These are phyloP conservation scores for Solanum chacoense DNA, from an alignment of 305 asterid genomes.

Conservation along the genomic window DNA sequence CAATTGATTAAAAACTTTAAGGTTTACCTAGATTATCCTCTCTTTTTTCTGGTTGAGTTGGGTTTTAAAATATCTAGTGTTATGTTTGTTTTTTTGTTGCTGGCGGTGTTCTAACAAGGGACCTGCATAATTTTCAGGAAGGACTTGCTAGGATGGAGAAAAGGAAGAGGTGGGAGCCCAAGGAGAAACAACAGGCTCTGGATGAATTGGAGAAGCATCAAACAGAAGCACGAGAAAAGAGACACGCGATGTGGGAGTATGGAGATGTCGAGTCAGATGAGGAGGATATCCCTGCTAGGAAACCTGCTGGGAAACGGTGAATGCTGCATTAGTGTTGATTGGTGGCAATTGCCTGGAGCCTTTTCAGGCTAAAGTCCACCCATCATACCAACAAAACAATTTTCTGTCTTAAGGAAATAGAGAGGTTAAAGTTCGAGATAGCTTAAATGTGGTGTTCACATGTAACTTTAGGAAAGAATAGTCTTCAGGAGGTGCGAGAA, in stretches of 20 bases:
- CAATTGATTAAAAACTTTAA: not conserved
- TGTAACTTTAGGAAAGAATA: not conserved
- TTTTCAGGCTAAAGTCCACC: not conserved
- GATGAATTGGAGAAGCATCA: conserved; percentile 75
- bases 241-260: conserved; percentile 92
- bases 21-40: not conserved
- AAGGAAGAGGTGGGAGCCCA: conserved; percentile 47
- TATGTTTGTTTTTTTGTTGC: not conserved
- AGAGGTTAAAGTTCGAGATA: not conserved
- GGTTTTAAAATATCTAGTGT: not conserved
- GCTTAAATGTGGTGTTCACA: not conserved
- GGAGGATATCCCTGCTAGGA: conserved; percentile 72
- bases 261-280: conserved; percentile 93
- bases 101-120: not conserved
- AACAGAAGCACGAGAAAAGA: conserved; percentile 54
- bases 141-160: conserved; percentile 93
- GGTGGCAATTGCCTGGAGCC: not conserved
- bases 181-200: conserved; percentile 26
- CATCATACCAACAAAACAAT: not conserved
- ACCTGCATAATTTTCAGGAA: conserved; percentile 33
- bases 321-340: not conserved
- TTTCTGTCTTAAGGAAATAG: not conserved
- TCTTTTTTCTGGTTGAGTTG: not conserved
- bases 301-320: conserved; percentile 80
- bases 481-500: not conserved